These are phyloP conservation scores for Yamadazyma philogaea DNA, from an alignment of 805 yeast species.

Conservation along the genomic window DNA sequence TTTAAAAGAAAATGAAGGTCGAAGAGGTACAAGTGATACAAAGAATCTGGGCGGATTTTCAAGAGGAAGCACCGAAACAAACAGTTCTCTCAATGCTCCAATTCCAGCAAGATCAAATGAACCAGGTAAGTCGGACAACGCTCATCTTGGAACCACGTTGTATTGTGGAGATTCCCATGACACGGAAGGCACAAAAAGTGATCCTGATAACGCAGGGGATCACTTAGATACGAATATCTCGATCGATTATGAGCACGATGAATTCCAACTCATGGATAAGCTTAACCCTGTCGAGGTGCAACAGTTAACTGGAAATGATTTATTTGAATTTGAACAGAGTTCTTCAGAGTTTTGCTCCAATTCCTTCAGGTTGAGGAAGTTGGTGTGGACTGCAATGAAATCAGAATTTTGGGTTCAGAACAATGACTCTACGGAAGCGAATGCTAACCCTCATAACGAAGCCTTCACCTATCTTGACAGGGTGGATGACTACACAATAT, in stretches of 20 bases:
- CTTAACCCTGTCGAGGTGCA: slow-evolving; percentile 25
- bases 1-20: not conserved
- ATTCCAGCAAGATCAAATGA: not conserved
- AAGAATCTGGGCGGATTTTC: not conserved
- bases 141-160: not conserved
- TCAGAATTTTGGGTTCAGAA: slow-evolving; percentile 17
- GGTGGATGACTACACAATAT: slow-evolving; percentile 3
- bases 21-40: not conserved
- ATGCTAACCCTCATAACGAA: not conserved
- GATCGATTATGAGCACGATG: slow-evolving; percentile 13
- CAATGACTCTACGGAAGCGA: slow-evolving; percentile 6
- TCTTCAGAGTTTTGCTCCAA: slow-evolving; percentile 15
- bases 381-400: slow-evolving; percentile 31
- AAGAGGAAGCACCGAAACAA: not conserved
- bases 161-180: not conserved
- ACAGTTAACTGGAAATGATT: slow-evolving; percentile 19
- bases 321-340: slow-evolving; percentile 22
- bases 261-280: slow-evolving; percentile 5
- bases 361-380: slow-evolving; percentile 25
- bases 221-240: slow-evolving; percentile 13
- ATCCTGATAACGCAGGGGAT: not conserved
- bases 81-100: not conserved
- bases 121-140: no score
- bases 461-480: slow-evolving; percentile 1
- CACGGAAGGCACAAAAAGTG: not conserved